phyloP scores from a whole-genome alignment of 73 alveolate genomes.

The Uronychia setigera region DNA sequence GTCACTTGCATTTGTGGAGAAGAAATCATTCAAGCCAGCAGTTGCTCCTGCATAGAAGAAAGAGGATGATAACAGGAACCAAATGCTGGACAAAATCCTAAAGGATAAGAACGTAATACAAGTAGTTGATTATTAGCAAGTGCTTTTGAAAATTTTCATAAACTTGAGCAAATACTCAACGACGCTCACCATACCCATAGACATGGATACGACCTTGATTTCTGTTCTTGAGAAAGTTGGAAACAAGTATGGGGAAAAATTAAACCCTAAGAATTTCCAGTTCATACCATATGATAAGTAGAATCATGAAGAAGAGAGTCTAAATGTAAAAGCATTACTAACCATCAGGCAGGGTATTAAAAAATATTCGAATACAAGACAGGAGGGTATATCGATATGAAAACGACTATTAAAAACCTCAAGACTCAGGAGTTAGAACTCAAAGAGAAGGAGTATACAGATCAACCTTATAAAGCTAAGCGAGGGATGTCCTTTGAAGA shows the following conservation, averaged over 20 bases:
- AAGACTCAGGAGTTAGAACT: slow-evolving; percentile 9
- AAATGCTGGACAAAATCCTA: neutral
- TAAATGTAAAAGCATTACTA: neutral
- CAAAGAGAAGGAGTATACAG: slow-evolving; percentile 28
- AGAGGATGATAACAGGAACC: neutral
- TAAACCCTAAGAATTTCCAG: neutral
- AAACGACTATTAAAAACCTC: slow-evolving; percentile 22
- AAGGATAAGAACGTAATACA: neutral
- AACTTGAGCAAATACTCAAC: neutral
- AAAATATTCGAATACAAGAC: neutral
- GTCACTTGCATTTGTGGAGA: slow-evolving; percentile 44
- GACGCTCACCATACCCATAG: neutral
- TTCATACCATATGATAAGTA: neutral
- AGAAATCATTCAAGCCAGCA: slow-evolving; percentile 21
- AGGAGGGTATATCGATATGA: neutral
- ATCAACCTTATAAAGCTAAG: slow-evolving; percentile 15
- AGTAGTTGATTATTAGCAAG: neutral
- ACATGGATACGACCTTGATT: neutral
- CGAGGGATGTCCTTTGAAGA: slow-evolving; percentile 1
- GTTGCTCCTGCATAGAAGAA: neutral
- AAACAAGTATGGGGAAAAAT: neutral
- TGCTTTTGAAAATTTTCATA: neutral
- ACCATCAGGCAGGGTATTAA: too few relatives aligned
- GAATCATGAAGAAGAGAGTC: neutral
- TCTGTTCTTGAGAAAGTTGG: slow-evolving; percentile 9